phyloP scores from a whole-genome alignment of 768 basidiomycete species.

The Tephrocybe rancida region DNA sequence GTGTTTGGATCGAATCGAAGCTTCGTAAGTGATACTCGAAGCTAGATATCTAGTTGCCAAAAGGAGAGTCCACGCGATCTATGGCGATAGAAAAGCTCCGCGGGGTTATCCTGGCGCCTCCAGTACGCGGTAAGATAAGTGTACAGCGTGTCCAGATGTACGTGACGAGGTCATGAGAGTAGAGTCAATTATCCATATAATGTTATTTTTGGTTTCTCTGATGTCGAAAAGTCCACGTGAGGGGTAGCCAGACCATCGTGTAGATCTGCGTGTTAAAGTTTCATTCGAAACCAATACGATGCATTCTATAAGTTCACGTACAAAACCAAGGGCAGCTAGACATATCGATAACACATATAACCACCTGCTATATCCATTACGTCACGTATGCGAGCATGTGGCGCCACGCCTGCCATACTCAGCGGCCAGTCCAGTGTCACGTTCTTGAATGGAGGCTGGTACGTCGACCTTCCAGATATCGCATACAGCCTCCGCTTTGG shows the following conservation, averaged over 20 bases:
- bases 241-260: background rate
- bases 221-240: background rate
- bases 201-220: too few species aligned
- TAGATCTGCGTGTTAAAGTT: too few species aligned
- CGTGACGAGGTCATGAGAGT: conserved; percentile 9
- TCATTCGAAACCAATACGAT: too few species aligned
- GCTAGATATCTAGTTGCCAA: background rate
- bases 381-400: conserved; percentile 2
- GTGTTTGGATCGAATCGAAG: too few species aligned
- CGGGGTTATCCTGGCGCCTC: too few species aligned
- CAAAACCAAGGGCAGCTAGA: background rate
- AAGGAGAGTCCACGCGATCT: background rate
- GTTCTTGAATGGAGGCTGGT: background rate
- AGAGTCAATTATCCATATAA: too few species aligned
- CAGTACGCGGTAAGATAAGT: too few species aligned
- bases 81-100: too few species aligned
- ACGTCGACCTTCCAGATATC: conserved; percentile 18
- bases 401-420: conserved; percentile 5
- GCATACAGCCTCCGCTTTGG: conserved; percentile 14
- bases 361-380: conserved; percentile 9
- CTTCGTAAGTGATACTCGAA: too few species aligned
- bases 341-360: conserved; percentile 8
- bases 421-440: background rate
- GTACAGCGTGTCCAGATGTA: too few species aligned
- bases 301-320: too few species aligned